Evolutionary conservation across 345 rosid genomes (phyloP), one percentile per base, ranked within the genome.

Genomic region (Mercurialis annua): DNA sequence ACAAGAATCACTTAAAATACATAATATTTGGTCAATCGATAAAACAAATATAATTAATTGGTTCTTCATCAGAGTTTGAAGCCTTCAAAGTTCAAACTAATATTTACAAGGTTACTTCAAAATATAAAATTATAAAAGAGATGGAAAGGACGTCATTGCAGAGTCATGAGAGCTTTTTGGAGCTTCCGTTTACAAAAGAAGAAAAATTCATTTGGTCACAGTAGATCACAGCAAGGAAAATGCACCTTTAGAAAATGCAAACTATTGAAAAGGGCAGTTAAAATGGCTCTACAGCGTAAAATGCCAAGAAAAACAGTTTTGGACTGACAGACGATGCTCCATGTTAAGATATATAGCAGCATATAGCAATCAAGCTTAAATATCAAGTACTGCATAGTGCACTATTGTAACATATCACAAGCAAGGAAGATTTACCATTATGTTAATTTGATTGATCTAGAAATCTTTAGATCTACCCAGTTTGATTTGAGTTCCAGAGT

Each of bases 401-500:
- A 47, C 48, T 23, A 29, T 27, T 16, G 49, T 56, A 20, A 17
- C 2, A 10, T 10, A 47, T 55, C 51, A 48, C 40, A 56, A 47
- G 54, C 27, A 46, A 55, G 31, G 34, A 5, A 23, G 4, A 34
- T 34, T 34, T 34, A 34, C 9, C 40, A 34, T 4, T 34, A 34
- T 34, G 9, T 34, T 34, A 40, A 40, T 9, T 7, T 40, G 44
- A 40, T 9, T 40, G 44, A 40, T 14, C 8, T 40, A 38, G 52
- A 70, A 34, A 64, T 33, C 18, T 11, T 4, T 47, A 55, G 50
- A 62, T 70, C 44, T 30, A 56, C 77, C 68, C 61, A 73, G 72
- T 73, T 73, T 47, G 62, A 54, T 66, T 73, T 73, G 43, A 69
- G 68, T 34, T 73, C 77, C 23, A 44, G 65, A 44, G 72, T n/a